Evolutionary conservation across 169 alveolate genomes (phyloP).

Genomic region (Cryptosporidium sp.): DNA sequence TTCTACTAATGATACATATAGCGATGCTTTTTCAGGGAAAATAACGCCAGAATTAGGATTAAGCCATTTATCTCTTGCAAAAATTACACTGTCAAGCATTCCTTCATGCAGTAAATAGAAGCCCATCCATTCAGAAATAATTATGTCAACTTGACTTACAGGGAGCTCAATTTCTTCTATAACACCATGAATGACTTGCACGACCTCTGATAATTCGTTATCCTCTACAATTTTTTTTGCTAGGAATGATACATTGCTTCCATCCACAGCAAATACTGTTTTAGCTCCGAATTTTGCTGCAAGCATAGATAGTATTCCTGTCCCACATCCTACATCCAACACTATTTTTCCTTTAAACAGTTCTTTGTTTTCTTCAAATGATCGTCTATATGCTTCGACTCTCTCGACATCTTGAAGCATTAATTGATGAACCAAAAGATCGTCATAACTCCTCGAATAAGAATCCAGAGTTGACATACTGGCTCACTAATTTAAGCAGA

Average conservation of each 20-base stretch:
- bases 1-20: conserved; percentile 63
- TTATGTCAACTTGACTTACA: conserved; percentile 80
- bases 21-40: conserved; percentile 61
- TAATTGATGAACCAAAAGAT: conserved; percentile 78
- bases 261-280: conserved; percentile 86
- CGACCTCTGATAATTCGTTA: conserved; percentile 80
- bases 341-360: conserved; percentile 83
- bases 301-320: conserved; percentile 86
- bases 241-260: conserved; percentile 81
- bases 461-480: conserved; percentile 21
- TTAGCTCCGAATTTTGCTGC: conserved; percentile 90
- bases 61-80: conserved; percentile 89
- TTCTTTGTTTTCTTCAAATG: conserved; percentile 72
- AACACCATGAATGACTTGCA: conserved; percentile 81
- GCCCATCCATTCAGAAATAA: conserved; percentile 92
- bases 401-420: conserved; percentile 81
- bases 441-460: conserved; percentile 75
- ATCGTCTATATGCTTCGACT: conserved; percentile 68
- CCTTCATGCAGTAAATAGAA: conserved; percentile 87
- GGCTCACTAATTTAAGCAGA: not conserved
- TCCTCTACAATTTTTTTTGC: conserved; percentile 81
- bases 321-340: conserved; percentile 90
- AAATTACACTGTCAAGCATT: conserved; percentile 87
- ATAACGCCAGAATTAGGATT: conserved; percentile 54
- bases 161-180: conserved; percentile 86